Conservation (phyloP, 257 asterid genomes). For the Lithospermum erythrorhizon region DNA sequence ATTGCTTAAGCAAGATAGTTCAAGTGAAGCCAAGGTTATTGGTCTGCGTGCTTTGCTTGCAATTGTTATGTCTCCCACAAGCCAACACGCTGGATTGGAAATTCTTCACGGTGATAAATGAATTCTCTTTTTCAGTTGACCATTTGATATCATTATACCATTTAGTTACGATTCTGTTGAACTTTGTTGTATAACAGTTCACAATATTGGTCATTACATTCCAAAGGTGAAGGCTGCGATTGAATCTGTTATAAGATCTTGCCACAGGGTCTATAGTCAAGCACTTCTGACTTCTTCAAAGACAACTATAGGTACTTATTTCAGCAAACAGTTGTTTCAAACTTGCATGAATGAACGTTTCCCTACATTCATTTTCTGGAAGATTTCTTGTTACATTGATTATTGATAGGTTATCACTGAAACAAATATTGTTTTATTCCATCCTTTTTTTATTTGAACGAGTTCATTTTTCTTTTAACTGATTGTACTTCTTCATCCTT, state of each 20-base stretch:
- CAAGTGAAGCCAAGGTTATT: constrained; percentile 93
- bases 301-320: constrained; percentile 71
- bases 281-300: constrained; percentile 96
- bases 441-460: no score
- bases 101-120: constrained; percentile 73
- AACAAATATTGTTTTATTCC: no score
- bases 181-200: constrained; percentile 50
- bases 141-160: constrained; percentile 10
- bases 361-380: no score
- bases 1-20: constrained; percentile 93
- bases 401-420: neutral
- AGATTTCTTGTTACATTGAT: neutral
- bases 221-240: constrained; percentile 98
- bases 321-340: neutral
- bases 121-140: constrained; percentile 15
- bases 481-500: no score
- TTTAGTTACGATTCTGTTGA: constrained; percentile 7
- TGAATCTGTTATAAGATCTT: constrained; percentile 81
- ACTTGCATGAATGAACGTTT: neutral
- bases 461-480: no score
- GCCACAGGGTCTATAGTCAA: constrained; percentile 76
- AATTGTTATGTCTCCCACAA: constrained; percentile 92
- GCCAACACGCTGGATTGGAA: constrained; percentile 92
- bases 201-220: constrained; percentile 89
- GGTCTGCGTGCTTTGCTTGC: constrained; percentile 99